Base-by-base conservation (phyloP, 2,329 filamentous ascomycete genomes). In the Diplodia seriata region DNA sequence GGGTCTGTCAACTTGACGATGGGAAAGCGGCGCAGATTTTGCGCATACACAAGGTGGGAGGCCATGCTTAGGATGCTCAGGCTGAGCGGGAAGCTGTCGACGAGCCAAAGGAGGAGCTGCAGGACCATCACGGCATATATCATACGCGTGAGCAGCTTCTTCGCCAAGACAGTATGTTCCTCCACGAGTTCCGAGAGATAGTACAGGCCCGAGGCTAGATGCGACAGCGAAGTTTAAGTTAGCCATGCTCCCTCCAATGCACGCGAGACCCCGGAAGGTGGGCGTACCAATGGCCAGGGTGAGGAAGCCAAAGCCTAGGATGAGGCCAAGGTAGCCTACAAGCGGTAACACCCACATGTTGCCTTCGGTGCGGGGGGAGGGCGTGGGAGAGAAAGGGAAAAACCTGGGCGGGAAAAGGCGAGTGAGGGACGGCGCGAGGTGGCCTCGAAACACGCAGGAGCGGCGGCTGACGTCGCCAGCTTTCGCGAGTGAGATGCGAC, bases 151-250 rank as follows among this genome's bases (percentile, higher is more conserved):
- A 99, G 85, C n/a, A 97, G 83, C 68, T 90, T 92, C 78, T 97
- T 97, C 14, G 94, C 91, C 70, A 97, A 81, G 12, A 98, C 94
- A 4, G 94, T 97, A 77, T 99, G 94, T 80, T 99, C 95, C 81
- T 99, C 95, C 70, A 99, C 95, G 15, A 98, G 89, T 80, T 99
- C 95, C 29, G 94, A 97, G 66, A 99, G 90, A 79, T 99, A 99
- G 83, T 99, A 99, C 31, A 99, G 89, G 47, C 95, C 95, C n/a
- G 93, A 97, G 49, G 95, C 95, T 92, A 7, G 47, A 38, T 12
- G 75, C 62, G 38, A 47, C 31, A 40, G 20, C 23, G 57, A 69
- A 55, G 38, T 15, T 38, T 3, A 33, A 7, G 43, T 68, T 51
- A 68, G 68, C 49, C 23, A 50, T 33, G 18, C 38, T 7, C 36